These are phyloP conservation scores for Aspergillus tamarii DNA, from an alignment of 2,329 filamentous ascomycete genomes.

Conservation along the genomic window DNA sequence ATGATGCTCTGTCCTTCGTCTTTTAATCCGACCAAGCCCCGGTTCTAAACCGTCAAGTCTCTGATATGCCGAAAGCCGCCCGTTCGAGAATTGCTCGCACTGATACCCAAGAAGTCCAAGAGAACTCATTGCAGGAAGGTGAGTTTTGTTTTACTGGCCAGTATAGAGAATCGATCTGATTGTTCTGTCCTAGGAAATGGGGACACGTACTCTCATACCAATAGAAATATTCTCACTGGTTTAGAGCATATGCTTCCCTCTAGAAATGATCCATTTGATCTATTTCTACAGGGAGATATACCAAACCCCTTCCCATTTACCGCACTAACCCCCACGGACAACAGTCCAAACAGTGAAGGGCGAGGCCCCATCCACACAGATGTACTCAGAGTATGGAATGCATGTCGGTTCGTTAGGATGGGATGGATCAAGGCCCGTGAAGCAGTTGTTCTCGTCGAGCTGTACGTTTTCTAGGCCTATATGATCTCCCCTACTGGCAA, in stretches of 20 bases:
- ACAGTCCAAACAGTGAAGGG: background rate
- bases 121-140: background rate
- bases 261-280: background rate
- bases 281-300: background rate
- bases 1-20: conserved; percentile 25
- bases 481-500: no score
- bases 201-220: background rate
- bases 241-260: background rate
- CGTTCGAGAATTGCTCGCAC: background rate
- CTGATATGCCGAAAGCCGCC: background rate
- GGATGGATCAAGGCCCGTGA: conserved; percentile 59
- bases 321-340: background rate
- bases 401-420: conserved; percentile 55
- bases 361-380: conserved; percentile 11
- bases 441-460: conserved; percentile 53
- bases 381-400: conserved; percentile 50
- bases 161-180: background rate
- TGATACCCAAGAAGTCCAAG: background rate
- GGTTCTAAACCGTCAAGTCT: background rate
- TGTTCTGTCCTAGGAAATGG: background rate
- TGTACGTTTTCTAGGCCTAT: conserved; percentile 31
- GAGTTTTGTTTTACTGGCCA: background rate
- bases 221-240: background rate
- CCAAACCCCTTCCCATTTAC: background rate
- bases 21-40: accelerated